phyloP scores from a whole-genome alignment of 2,329 filamentous ascomycete genomes.

The Botrytis medusae region DNA sequence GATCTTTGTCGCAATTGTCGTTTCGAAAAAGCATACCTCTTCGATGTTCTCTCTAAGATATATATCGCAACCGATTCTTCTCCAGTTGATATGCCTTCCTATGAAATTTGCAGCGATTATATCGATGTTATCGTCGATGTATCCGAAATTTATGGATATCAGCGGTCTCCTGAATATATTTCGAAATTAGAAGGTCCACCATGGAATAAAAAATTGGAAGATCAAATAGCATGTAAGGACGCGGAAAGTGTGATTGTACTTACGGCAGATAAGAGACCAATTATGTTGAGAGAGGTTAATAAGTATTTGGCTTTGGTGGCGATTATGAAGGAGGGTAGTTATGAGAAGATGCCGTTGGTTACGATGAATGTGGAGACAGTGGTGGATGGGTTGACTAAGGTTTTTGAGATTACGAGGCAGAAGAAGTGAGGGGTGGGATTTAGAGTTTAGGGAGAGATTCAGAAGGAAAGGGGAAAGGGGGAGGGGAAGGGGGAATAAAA shows the following conservation, averaged over 20 bases:
- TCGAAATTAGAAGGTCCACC: slow-evolving; percentile 58
- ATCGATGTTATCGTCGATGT: slow-evolving; percentile 98
- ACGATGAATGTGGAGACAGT: slow-evolving; percentile 86
- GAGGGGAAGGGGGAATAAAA: background rate
- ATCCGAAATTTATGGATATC: slow-evolving; percentile 90
- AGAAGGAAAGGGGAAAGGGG: no score
- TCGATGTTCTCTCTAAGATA: slow-evolving; percentile 96
- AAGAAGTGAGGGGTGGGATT: slow-evolving; percentile 38
- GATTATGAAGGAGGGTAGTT: slow-evolving; percentile 82
- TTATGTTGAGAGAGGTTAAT: slow-evolving; percentile 68
- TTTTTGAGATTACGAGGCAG: slow-evolving; percentile 71
- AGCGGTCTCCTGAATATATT: slow-evolving; percentile 55
- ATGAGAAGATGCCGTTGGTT: slow-evolving; percentile 79
- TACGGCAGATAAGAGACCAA: slow-evolving; percentile 59
- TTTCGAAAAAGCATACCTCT: slow-evolving; percentile 97
- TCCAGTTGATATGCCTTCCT: slow-evolving; percentile 90
- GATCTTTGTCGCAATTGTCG: slow-evolving; percentile 90
- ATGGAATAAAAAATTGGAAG: slow-evolving; percentile 61
- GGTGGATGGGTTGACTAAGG: slow-evolving; percentile 74
- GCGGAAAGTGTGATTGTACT: slow-evolving; percentile 69
- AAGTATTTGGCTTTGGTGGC: slow-evolving; percentile 78
- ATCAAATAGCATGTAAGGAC: slow-evolving; percentile 64
- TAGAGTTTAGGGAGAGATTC: background rate
- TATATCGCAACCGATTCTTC: slow-evolving; percentile 96
- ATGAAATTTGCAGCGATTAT: slow-evolving; percentile 98